Conservation (phyloP, 202 grass and related monocot species). For the Dendrocalamus latiflorus region DNA sequence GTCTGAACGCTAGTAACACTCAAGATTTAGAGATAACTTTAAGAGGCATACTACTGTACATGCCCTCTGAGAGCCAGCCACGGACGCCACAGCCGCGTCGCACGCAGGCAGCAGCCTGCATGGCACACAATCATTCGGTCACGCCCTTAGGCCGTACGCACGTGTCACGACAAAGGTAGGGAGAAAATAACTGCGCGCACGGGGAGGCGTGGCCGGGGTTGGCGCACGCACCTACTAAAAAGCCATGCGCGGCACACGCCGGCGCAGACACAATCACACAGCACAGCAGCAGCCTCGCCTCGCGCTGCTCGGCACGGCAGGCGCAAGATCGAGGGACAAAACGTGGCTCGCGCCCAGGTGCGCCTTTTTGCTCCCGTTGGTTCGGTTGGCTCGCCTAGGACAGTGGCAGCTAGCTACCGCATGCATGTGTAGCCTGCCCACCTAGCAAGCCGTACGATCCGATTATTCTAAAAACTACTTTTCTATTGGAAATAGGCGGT, state of each 20-base stretch:
- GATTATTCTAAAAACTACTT: too few species aligned
- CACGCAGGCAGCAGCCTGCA: not conserved
- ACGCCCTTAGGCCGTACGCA: conserved; percentile 17
- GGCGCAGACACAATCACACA: conserved; percentile 37
- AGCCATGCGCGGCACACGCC: not conserved
- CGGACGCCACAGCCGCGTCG: not conserved
- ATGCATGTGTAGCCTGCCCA: not conserved
- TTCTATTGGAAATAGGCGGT: too few species aligned
- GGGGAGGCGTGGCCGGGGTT: not conserved
- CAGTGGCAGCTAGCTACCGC: not conserved
- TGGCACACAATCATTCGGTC: conserved; percentile 44
- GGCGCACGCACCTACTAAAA: conserved; percentile 14
- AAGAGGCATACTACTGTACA: too few species aligned
- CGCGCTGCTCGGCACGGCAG: not conserved
- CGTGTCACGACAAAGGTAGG: conserved; percentile 14
- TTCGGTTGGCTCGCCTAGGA: not conserved
- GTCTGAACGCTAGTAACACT: too few species aligned
- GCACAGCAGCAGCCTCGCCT: not conserved
- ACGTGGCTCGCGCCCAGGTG: conserved; percentile 50
- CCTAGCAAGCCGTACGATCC: too few species aligned
- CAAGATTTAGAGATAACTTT: too few species aligned
- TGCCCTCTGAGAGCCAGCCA: not conserved
- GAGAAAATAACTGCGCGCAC: not conserved
- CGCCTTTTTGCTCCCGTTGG: conserved; percentile 30
- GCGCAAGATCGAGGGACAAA: conserved; percentile 32